Evolutionary conservation across 1,284 basidiomycete genomes (phyloP).

Genomic region (Melampsora americana): DNA sequence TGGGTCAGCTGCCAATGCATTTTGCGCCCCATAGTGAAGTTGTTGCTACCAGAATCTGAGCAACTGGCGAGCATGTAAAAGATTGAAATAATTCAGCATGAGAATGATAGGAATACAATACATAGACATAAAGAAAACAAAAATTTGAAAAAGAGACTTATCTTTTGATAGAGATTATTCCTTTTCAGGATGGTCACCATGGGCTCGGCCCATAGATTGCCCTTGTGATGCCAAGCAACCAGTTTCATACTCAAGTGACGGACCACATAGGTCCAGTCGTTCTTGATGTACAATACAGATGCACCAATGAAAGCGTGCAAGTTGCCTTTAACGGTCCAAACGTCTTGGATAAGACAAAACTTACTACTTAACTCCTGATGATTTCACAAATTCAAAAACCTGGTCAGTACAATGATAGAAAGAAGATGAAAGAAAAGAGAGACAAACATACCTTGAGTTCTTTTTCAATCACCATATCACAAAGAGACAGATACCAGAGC

Average conservation of each 20-base stretch:
- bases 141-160: neutral
- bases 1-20: neutral
- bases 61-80: slow-evolving; percentile 8
- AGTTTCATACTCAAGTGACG: slow-evolving; percentile 6
- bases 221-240: slow-evolving; percentile 20
- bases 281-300: slow-evolving; percentile 6
- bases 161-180: slow-evolving; percentile 10
- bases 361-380: slow-evolving; percentile 4
- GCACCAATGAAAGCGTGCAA: slow-evolving; percentile 10
- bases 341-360: slow-evolving; percentile 20
- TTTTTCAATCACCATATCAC: too few relatives aligned
- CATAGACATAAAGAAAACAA: neutral
- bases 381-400: neutral
- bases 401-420: too few relatives aligned
- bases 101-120: neutral
- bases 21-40: slow-evolving; percentile 6
- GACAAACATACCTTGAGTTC: too few relatives aligned
- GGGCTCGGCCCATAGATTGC: slow-evolving; percentile 12
- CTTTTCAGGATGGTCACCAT: slow-evolving; percentile 16
- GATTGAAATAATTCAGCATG: too few relatives aligned
- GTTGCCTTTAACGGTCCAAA: slow-evolving; percentile 24
- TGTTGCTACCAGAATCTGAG: slow-evolving; percentile 4
- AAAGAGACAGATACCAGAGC: too few relatives aligned
- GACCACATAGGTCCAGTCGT: neutral
- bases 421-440: too few relatives aligned